Percentiles rank a stretch among this genome's conserved stretches.
phyloP scores from a whole-genome alignment of 108 stramenopile species.

The Nannochloropsis salina region DNA sequence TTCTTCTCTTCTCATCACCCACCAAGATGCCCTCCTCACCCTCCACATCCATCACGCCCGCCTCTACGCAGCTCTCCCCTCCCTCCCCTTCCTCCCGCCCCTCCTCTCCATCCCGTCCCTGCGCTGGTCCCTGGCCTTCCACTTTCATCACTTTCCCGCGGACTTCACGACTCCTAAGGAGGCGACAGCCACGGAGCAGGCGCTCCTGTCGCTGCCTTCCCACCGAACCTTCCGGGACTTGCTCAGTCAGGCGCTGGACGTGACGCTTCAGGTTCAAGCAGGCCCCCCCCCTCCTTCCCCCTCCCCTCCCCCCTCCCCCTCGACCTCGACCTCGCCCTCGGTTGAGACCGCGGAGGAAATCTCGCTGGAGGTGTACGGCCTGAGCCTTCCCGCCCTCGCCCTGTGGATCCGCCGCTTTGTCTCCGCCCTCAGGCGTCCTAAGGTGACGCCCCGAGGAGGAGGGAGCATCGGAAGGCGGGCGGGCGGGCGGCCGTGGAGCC shows the following conservation, averaged over 20 bases:
- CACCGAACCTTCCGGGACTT: no score
- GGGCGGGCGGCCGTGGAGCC: not conserved
- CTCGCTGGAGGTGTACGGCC: not conserved
- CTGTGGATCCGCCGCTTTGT: not conserved
- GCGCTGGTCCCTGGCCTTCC: not conserved
- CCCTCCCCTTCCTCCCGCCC: not conserved
- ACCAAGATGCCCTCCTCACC: not conserved
- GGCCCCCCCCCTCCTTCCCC: no score
- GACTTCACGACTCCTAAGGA: no score
- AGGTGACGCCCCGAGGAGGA: not conserved
- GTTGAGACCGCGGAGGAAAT: not conserved
- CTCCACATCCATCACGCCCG: not conserved
- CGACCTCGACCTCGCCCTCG: not conserved
- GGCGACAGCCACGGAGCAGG: not conserved
- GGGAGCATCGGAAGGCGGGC: not conserved
- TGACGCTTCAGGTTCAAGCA: not conserved
- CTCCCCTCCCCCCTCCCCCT: no score
- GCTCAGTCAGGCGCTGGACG: not conserved
- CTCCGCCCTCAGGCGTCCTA: not conserved
- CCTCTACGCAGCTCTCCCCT: not conserved
- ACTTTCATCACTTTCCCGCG: no score
- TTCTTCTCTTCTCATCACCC: not conserved
- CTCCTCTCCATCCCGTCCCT: not conserved
- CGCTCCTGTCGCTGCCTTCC: not conserved
- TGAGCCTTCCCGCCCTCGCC: not conserved